phyloP scores from a whole-genome alignment of 1,284 basidiomycete genomes.

The Fomitopsis betulina region DNA sequence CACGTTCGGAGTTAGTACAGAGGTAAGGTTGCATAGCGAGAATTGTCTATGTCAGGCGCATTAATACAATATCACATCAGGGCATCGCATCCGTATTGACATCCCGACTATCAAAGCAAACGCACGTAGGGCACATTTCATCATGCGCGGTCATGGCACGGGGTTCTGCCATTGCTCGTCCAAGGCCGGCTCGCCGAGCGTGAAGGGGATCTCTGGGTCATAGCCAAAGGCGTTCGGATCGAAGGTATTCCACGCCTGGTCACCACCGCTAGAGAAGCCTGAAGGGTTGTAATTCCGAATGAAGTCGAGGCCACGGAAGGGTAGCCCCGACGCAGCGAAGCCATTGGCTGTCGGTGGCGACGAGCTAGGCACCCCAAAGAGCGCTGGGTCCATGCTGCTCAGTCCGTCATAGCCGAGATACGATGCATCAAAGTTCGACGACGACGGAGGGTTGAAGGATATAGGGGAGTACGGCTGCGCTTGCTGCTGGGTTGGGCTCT shows the following conservation, averaged over 20 bases:
- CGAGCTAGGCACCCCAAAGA: constrained; percentile 44
- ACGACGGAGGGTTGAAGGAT: constrained; percentile 25
- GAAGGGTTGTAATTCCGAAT: constrained; percentile 62
- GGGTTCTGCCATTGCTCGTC: constrained; percentile 16
- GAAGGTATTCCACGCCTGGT: constrained; percentile 74
- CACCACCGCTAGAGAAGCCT: constrained; percentile 37
- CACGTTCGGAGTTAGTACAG: not conserved
- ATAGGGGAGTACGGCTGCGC: constrained; percentile 9
- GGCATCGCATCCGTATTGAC: not conserved
- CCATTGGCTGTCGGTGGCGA: constrained; percentile 54
- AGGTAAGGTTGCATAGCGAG: not conserved
- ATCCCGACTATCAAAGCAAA: not conserved
- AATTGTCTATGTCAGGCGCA: not conserved
- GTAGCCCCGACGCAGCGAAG: constrained; percentile 66
- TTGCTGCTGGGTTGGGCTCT: constrained; percentile 1
- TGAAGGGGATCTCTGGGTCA: constrained; percentile 73
- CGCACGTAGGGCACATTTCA: not conserved
- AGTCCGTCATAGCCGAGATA: constrained; percentile 40
- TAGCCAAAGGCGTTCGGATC: constrained; percentile 66
- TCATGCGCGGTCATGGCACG: not conserved
- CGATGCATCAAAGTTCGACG: constrained; percentile 42
- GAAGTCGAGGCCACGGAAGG: constrained; percentile 76
- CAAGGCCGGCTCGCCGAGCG: constrained; percentile 33
- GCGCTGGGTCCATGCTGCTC: constrained; percentile 28
- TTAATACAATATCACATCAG: not conserved